Percentiles rank a stretch among this genome's conserved stretches.
Evolutionary conservation across 2,329 filamentous ascomycete species (phyloP).

Genomic region (Botryotinia globosa): DNA sequence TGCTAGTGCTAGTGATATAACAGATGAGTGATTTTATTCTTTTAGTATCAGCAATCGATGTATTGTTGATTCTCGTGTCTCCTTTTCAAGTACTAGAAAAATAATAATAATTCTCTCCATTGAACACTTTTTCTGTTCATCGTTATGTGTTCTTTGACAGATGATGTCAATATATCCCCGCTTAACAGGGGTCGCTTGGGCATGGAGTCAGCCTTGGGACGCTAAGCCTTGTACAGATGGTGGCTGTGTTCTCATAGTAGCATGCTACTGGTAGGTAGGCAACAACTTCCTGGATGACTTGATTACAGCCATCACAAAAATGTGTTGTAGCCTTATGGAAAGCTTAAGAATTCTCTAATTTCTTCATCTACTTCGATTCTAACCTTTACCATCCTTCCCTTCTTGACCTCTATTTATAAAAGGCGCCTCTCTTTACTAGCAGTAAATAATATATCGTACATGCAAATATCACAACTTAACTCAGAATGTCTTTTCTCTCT

Average conservation of each 20-base stretch:
- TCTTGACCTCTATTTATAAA: background rate
- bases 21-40: background rate
- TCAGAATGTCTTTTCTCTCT: conserved; percentile 6
- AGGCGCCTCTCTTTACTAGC: background rate
- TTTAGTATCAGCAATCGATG: background rate
- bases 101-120: background rate
- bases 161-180: conserved; percentile 1
- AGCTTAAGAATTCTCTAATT: background rate
- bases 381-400: no score
- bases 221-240: conserved; percentile 9
- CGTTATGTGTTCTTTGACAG: background rate
- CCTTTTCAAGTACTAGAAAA: background rate
- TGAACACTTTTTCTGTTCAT: background rate
- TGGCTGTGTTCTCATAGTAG: background rate
- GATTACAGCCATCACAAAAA: background rate
- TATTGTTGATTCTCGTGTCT: background rate
- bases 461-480: background rate
- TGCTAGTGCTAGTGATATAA: conserved; percentile 4
- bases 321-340: background rate
- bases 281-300: background rate
- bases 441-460: background rate
- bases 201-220: conserved; percentile 11
- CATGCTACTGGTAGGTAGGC: background rate
- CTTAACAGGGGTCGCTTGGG: background rate
- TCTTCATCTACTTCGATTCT: background rate